Evolutionary conservation across 371 early-diverging fungal genomes (phyloP).

Genomic region (Gilbertella persicaria): DNA sequence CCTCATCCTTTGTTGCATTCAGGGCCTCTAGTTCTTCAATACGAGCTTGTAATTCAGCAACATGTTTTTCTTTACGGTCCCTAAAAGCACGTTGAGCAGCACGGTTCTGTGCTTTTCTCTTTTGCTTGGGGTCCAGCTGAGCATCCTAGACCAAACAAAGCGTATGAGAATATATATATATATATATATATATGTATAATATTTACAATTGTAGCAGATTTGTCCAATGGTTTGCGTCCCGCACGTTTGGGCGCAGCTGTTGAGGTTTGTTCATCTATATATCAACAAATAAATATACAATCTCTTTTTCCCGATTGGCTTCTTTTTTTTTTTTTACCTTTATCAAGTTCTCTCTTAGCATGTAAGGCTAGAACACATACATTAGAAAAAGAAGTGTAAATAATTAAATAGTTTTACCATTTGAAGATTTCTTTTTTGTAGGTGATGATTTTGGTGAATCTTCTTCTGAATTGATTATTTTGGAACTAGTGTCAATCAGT

Average conservation of each 20-base stretch:
- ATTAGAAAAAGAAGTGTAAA: not conserved
- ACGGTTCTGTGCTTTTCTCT: constrained; percentile 78
- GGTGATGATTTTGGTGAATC: not conserved
- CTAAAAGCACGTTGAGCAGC: constrained; percentile 81
- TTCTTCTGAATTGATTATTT: not conserved
- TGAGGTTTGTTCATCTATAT: constrained; percentile 19
- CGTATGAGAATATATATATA: not conserved
- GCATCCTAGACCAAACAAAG: constrained; percentile 9
- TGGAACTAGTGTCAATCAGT: not conserved
- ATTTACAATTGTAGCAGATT: constrained; percentile 27
- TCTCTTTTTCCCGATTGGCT: not conserved
- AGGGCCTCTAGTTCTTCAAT: constrained; percentile 63
- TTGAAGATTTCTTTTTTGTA: no score
- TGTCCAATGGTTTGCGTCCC: constrained; percentile 43
- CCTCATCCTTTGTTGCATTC: constrained; percentile 25
- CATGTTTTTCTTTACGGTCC: constrained; percentile 73
- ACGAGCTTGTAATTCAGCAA: constrained; percentile 61
- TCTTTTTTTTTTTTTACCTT: constrained; percentile 12
- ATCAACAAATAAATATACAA: not conserved
- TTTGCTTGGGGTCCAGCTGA: constrained; percentile 49
- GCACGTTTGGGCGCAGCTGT: constrained; percentile 32
- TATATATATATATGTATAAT: constrained; percentile 5
- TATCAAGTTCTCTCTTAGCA: constrained; percentile 19
- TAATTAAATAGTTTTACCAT: not conserved
- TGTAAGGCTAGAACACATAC: not conserved